Evolutionary conservation across 2,329 filamentous ascomycete species (phyloP).

Genomic region (Chaetomiaceae sp.): DNA sequence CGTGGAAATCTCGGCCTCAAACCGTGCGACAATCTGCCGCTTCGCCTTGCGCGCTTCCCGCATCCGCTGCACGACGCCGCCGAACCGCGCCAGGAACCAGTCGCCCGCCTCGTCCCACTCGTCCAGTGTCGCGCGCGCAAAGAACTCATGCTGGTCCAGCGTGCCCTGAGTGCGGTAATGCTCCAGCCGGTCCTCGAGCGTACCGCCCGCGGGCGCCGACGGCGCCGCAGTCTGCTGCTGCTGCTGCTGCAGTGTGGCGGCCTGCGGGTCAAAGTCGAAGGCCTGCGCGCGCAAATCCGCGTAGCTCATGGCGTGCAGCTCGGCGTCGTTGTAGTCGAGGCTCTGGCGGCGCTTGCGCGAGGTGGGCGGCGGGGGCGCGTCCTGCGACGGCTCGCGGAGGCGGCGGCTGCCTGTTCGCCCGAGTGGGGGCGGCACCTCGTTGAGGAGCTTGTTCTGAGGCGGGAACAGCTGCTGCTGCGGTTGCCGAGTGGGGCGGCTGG

Average conservation of each 20-base stretch:
- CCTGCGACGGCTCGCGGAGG: conserved; percentile 15
- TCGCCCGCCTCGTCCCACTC: conserved; percentile 57
- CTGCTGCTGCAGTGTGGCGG: conserved; percentile 35
- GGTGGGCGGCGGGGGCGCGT: not conserved
- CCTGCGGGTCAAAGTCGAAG: conserved; percentile 53
- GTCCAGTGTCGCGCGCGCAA: conserved; percentile 45
- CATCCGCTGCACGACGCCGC: conserved; percentile 42
- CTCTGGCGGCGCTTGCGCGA: conserved; percentile 36
- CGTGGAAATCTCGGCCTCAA: conserved; percentile 49
- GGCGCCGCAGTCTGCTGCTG: no score
- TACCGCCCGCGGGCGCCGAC: conserved; percentile 31
- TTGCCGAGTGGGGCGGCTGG: conserved; percentile 1
- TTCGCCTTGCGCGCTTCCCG: conserved; percentile 44
- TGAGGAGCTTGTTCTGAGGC: conserved; percentile 6
- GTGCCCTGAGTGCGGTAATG: conserved; percentile 41
- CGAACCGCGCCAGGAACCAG: conserved; percentile 53
- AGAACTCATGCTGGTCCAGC: conserved; percentile 44
- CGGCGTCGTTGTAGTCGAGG: conserved; percentile 52
- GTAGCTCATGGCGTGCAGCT: conserved; percentile 49
- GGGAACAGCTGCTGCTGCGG: conserved; percentile 2
- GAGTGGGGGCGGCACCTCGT: conserved; percentile 6
- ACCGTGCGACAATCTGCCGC: conserved; percentile 43
- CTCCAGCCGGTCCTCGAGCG: conserved; percentile 43
- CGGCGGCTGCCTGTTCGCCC: conserved; percentile 18
- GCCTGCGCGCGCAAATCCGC: conserved; percentile 43